Evolutionary conservation across 148 eudicot genomes (phyloP).

Genomic region (Salicornia ramosissima): DNA sequence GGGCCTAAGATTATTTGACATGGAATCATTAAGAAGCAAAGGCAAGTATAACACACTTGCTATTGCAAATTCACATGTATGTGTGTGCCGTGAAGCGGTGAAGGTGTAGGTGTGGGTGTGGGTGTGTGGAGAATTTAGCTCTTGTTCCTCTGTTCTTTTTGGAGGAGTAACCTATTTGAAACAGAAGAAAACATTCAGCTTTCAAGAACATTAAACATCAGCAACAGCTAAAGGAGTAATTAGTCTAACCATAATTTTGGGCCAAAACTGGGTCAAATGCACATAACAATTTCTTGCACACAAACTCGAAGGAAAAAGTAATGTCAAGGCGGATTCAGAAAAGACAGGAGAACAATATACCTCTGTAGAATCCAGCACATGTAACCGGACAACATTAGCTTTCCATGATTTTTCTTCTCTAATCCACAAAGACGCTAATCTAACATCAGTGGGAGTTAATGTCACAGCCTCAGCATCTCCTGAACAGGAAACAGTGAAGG

Average conservation of each 20-base stretch:
- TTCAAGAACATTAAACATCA: background rate
- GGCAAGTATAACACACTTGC: background rate
- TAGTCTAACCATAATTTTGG: background rate
- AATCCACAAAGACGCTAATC: constrained; percentile 36
- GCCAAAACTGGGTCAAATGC: background rate
- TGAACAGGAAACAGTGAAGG: constrained; percentile 15
- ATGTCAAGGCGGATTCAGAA: background rate
- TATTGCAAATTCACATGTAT: background rate
- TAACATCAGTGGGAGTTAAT: constrained; percentile 25
- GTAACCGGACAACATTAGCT: constrained; percentile 20
- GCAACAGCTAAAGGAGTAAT: background rate
- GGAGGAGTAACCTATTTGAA: background rate
- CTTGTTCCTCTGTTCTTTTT: no score
- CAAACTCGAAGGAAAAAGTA: background rate
- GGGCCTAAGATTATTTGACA: no score
- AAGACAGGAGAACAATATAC: constrained; percentile 7
- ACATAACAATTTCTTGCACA: background rate
- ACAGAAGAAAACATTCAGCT: background rate
- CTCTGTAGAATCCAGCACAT: constrained; percentile 21
- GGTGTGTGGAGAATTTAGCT: no score
- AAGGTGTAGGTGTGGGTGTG: no score
- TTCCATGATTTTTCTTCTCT: constrained; percentile 32
- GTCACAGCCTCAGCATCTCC: constrained; percentile 23
- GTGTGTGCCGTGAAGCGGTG: no score
- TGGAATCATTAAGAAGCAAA: background rate